Evolutionary conservation across 768 basidiomycete genomes (phyloP).

Genomic region (Lactarius deliciosus): DNA sequence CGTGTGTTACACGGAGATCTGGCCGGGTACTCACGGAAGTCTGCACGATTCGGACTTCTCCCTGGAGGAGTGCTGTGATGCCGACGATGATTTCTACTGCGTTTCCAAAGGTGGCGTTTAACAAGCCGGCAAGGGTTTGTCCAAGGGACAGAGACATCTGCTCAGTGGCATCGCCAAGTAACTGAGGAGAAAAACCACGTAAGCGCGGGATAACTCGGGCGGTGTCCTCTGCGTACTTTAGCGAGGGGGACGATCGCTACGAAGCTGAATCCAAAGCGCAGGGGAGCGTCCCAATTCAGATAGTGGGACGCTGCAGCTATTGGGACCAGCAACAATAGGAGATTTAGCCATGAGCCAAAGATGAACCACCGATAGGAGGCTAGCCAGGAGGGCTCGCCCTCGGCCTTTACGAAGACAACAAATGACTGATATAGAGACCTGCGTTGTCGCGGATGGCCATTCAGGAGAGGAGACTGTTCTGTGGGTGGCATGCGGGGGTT

Average conservation of each 20-base stretch:
- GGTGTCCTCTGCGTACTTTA: constrained; percentile 48
- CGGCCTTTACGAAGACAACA: constrained; percentile 48
- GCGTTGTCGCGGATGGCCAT: constrained; percentile 41
- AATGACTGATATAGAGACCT: constrained; percentile 41
- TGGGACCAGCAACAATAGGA: constrained; percentile 79
- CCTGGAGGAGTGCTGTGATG: constrained; percentile 70
- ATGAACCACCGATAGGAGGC: constrained; percentile 60
- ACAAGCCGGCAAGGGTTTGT: constrained; percentile 79
- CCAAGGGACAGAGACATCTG: constrained; percentile 77
- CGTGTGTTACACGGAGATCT: neutral
- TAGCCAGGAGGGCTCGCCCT: constrained; percentile 62
- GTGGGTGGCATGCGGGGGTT: constrained; percentile 14
- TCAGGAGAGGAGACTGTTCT: constrained; percentile 26
- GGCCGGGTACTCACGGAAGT: constrained; percentile 60
- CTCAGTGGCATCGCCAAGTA: constrained; percentile 80
- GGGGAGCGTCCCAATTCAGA: constrained; percentile 69
- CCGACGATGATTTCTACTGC: constrained; percentile 91
- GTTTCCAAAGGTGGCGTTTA: constrained; percentile 84
- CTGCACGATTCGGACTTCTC: constrained; percentile 85
- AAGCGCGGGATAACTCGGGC: neutral
- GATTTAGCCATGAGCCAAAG: constrained; percentile 67
- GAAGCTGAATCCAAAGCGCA: constrained; percentile 76
- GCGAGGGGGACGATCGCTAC: constrained; percentile 86
- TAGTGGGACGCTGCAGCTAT: constrained; percentile 64
- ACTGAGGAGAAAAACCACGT: constrained; percentile 37